Percentiles rank a stretch among this genome's conserved stretches.
phyloP scores from a whole-genome alignment of 2,329 filamentous ascomycete genomes.

The Orbilia brochopaga region DNA sequence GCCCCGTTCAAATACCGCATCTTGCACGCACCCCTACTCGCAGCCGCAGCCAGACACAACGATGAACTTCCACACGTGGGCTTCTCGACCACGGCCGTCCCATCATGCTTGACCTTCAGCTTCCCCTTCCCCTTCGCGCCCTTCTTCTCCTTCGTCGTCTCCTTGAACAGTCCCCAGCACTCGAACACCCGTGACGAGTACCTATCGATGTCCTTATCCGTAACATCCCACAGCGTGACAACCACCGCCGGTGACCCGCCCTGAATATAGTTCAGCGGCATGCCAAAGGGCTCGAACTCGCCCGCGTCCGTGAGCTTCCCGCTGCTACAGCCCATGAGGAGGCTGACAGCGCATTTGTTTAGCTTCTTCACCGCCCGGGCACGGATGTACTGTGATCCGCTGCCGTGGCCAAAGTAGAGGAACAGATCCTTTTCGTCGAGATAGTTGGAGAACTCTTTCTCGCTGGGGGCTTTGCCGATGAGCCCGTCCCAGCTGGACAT shows the following conservation, averaged over 20 bases:
- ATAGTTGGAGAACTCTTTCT: conserved; percentile 74
- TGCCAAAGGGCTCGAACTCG: conserved; percentile 88
- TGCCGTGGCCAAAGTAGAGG: conserved; percentile 95
- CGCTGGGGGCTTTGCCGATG: conserved; percentile 71
- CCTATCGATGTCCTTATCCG: conserved; percentile 94
- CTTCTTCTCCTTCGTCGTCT: conserved; percentile 55
- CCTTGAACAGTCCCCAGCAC: conserved; percentile 74
- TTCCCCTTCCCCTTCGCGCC: conserved; percentile 55
- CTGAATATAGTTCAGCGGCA: conserved; percentile 88
- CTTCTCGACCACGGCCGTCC: conserved; percentile 55
- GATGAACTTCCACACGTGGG: conserved; percentile 59
- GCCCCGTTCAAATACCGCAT: conserved; percentile 92
- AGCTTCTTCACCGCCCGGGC: conserved; percentile 80
- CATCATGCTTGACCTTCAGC: conserved; percentile 55
- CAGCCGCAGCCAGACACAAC: conserved; percentile 80
- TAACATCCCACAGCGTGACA: conserved; percentile 96
- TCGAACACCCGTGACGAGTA: conserved; percentile 81
- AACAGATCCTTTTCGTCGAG: conserved; percentile 73
- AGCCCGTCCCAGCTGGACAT: conserved; percentile 75
- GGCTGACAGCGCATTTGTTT: conserved; percentile 76
- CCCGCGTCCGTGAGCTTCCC: conserved; percentile 80
- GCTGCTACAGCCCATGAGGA: conserved; percentile 94
- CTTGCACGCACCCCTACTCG: conserved; percentile 77
- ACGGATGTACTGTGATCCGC: conserved; percentile 91
- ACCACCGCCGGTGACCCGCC: conserved; percentile 85